A percentile compares a stretch with the other conserved stretches of the same genome.
phyloP scores from a whole-genome alignment of 805 yeast species.

The Ogataea sp. region DNA sequence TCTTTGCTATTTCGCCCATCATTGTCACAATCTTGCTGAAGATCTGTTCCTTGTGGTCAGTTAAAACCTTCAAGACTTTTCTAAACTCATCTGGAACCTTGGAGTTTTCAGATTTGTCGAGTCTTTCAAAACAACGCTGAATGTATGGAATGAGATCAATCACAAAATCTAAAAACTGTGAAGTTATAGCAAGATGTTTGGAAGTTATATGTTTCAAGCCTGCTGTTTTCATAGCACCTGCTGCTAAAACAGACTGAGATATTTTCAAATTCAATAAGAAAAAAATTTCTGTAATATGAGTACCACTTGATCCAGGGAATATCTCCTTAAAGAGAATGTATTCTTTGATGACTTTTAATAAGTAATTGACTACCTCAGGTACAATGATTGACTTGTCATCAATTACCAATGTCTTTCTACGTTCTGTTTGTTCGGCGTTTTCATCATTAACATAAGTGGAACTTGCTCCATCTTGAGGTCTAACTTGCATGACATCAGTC shows the following conservation, averaged over 20 bases:
- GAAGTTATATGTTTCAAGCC: conserved; percentile 69
- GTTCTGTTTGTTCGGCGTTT: conserved; percentile 13
- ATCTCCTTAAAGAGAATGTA: conserved; percentile 49
- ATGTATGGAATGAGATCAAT: conserved; percentile 29
- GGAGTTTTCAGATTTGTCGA: conserved; percentile 20
- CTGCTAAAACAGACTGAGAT: conserved; percentile 56
- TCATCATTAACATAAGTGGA: conserved; percentile 4
- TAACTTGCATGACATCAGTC: conserved; percentile 29
- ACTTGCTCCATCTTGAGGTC: neutral
- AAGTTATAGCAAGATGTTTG: conserved; percentile 59
- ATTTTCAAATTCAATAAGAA: conserved; percentile 45
- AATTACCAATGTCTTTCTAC: conserved; percentile 30
- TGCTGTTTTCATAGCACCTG: conserved; percentile 70
- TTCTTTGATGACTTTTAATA: conserved; percentile 36
- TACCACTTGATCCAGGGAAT: conserved; percentile 44
- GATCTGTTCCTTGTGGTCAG: conserved; percentile 57
- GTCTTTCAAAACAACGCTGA: conserved; percentile 21
- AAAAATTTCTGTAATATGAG: conserved; percentile 36
- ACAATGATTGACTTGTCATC: conserved; percentile 51
- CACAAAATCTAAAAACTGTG: conserved; percentile 52
- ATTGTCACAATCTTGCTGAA: conserved; percentile 57
- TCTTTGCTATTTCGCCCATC: conserved; percentile 55
- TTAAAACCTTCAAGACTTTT: conserved; percentile 32
- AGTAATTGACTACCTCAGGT: conserved; percentile 37
- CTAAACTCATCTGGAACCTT: conserved; percentile 26